Percentiles rank a stretch among this genome's conserved stretches.
Evolutionary conservation across 192 early-diverging fungal genomes (phyloP).

Genomic region (Backusella morwellensis): DNA sequence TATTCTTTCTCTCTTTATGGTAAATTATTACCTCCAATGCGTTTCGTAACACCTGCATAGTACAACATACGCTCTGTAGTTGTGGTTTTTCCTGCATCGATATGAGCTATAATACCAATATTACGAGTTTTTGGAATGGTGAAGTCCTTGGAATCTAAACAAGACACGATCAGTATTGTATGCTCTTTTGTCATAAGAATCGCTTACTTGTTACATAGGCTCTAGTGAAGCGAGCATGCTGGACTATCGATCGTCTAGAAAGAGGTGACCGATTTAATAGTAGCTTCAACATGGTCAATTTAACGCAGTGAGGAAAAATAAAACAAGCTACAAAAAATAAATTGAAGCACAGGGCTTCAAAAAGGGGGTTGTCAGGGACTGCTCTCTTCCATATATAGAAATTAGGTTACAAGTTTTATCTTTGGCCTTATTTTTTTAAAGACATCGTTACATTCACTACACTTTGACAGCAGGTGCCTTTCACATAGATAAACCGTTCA

Average conservation of each 20-base stretch:
- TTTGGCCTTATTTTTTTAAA: too few relatives aligned
- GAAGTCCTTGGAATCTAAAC: slow-evolving; percentile 29
- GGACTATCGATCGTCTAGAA: not conserved
- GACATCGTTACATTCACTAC: too few relatives aligned
- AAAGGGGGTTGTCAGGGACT: not conserved
- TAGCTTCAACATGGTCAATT: not conserved
- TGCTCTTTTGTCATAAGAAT: not conserved
- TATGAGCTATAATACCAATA: slow-evolving; percentile 95
- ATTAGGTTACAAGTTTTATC: not conserved
- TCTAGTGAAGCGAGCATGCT: not conserved
- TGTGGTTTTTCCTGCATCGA: slow-evolving; percentile 97
- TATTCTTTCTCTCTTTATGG: not conserved
- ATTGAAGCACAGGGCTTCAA: not conserved
- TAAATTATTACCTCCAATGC: slow-evolving; percentile 67
- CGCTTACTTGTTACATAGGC: not conserved
- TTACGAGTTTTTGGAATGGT: slow-evolving; percentile 63
- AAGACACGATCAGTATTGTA: not conserved
- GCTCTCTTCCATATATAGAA: not conserved
- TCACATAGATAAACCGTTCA: too few relatives aligned
- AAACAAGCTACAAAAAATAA: not conserved
- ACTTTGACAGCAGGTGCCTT: too few relatives aligned
- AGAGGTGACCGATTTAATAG: not conserved
- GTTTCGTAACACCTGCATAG: slow-evolving; percentile 88
- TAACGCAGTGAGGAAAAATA: not conserved
- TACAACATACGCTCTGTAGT: slow-evolving; percentile 98